Evolutionary conservation across 2,329 filamentous ascomycete species (phyloP).

Genomic region (Trichoderma polysporum): DNA sequence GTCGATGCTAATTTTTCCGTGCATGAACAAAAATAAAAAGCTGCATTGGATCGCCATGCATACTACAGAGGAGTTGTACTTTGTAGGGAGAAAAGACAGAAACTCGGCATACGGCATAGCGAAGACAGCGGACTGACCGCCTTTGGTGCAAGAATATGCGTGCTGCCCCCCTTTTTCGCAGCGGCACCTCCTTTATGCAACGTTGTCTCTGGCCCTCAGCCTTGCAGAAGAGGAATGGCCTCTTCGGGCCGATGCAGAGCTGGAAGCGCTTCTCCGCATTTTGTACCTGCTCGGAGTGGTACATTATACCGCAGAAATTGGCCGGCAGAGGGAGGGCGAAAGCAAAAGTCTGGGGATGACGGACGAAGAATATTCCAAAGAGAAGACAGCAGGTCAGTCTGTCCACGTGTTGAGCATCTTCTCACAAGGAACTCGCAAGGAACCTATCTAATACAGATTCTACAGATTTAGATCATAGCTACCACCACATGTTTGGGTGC

Average conservation of each 20-base stretch:
- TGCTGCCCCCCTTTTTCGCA: neutral
- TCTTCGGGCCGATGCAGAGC: constrained; percentile 31
- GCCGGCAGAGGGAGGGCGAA: neutral
- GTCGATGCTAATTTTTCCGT: no score
- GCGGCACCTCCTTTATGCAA: constrained; percentile 18
- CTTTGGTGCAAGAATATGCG: neutral
- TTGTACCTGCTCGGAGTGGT: constrained; percentile 1
- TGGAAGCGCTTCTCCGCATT: constrained; percentile 29
- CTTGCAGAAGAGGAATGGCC: constrained; percentile 24
- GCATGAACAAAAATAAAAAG: neutral
- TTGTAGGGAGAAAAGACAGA: no score
- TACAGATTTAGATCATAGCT: neutral
- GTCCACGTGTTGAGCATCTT: neutral
- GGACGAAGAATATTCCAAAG: neutral
- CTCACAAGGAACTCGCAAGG: no score
- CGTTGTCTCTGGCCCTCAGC: constrained; percentile 16
- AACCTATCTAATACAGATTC: no score
- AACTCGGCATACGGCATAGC: no score
- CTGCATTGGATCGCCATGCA: constrained; percentile 13
- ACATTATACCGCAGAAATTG: neutral
- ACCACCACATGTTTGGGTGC: neutral
- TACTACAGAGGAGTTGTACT: neutral
- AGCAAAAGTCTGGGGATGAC: neutral
- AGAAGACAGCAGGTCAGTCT: neutral
- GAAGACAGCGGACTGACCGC: neutral